Evolutionary conservation across 108 stramenopile genomes (phyloP), one percentile per base, ranked within the genome.

Genomic region (Poteriospumella lacustris): DNA sequence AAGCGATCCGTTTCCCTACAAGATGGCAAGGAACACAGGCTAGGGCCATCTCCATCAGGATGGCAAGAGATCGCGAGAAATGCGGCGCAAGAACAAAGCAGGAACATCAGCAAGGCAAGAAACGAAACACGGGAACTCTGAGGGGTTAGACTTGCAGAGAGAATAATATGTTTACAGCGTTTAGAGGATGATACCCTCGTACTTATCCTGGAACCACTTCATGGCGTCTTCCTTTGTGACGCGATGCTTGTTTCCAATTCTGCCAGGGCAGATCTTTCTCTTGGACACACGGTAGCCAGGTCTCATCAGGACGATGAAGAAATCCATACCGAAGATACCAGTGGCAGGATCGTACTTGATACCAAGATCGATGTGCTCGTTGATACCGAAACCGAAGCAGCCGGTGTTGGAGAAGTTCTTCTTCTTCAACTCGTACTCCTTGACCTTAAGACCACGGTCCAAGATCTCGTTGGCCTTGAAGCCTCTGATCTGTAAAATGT

Each of bases 241-340:
- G 86, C 92, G 94, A 92, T 99, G 98, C 58, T 78, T 77, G 80
- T 78, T 82, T 59, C 98, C 98, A 75, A 99, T 82, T 44, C 89
- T 85, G 15, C 82, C 79, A 78, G 93, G 87, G 62, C 90, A 85
- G 68, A 90, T 85, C 92, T 98, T 99, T 84, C 96, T 88, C 78
- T 92, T 85, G 72, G 95, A 86, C 26, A 99, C 97, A 58, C 98
- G 90, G 77, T 90, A 92, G 43, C 98, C 98, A 15, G 92, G 84
- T 77, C 98, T 88, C 68, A 92, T 95, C 42, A 99, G 90, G 84
- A 96, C 95, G 68, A 99, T 94, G 87, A 90, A 99, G 91, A 99
- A 97, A 85, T 99, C 98, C 97, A 99, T 97, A 68, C 98, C 98
- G 91, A 96, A 99, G 90, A 99, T 99, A 81, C 96, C 98, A 56